Percentiles rank a stretch among this genome's conserved stretches.
These are phyloP conservation scores for Peziza echinospora DNA, from an alignment of 495 filamentous ascomycete species.

Conservation along the genomic window DNA sequence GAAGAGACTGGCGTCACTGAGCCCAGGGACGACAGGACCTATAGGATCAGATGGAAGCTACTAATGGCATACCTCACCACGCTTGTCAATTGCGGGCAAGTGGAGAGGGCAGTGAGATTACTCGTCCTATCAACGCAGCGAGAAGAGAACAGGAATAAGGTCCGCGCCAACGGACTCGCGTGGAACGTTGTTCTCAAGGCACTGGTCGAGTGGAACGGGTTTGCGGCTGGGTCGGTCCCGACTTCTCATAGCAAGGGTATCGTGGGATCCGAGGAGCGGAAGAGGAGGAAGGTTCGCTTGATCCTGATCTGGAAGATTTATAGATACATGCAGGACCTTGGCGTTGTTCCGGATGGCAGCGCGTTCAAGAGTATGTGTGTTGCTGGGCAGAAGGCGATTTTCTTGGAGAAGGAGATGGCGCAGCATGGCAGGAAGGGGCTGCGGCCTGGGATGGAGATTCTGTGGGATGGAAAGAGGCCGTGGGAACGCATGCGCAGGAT, in stretches of 20 bases:
- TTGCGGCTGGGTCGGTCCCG: not conserved
- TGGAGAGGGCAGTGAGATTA: not conserved
- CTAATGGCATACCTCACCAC: not conserved
- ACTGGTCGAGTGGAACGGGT: not conserved
- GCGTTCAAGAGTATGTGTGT: slow-evolving; percentile 13
- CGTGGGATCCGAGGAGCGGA: not conserved
- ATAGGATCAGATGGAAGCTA: not conserved
- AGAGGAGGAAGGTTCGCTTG: not conserved
- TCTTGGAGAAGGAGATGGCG: not conserved
- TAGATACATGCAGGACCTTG: slow-evolving; percentile 1
- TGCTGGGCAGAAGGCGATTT: slow-evolving; percentile 2
- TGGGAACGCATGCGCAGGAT: slow-evolving; percentile 1
- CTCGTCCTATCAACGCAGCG: not conserved
- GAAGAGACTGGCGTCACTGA: slow-evolving; percentile 1
- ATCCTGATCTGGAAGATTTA: slow-evolving; percentile 10
- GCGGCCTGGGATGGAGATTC: not conserved
- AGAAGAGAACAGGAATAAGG: too few relatives aligned
- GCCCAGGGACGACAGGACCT: slow-evolving; percentile 1
- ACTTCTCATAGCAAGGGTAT: not conserved
- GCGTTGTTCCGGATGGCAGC: slow-evolving; percentile 1
- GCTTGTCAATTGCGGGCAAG: not conserved
- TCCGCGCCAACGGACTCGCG: too few relatives aligned
- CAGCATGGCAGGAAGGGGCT: too few relatives aligned
- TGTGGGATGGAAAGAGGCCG: slow-evolving; percentile 7
- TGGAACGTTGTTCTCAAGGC: not conserved